A percentile compares a stretch with the other conserved stretches of the same genome.
Evolutionary conservation across 2,329 filamentous ascomycete species (phyloP).

Genomic region (Calonectria pteridis): DNA sequence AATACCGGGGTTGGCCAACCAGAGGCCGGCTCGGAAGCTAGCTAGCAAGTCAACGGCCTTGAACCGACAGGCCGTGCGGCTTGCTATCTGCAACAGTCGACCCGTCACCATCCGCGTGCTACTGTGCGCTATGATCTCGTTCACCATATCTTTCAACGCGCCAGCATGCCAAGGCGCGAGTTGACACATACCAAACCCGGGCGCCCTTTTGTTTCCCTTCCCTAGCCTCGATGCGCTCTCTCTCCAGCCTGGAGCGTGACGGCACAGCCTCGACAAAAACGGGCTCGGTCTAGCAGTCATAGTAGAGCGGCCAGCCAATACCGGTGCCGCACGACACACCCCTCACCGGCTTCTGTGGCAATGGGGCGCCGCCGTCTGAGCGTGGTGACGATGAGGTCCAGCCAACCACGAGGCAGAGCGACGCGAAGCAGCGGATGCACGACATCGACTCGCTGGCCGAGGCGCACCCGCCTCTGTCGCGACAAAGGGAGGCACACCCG

Average conservation of each 20-base stretch:
- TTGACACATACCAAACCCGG: conserved; percentile 34
- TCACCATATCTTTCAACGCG: conserved; percentile 11
- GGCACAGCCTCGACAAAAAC: conserved; percentile 40
- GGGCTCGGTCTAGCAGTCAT: conserved; percentile 38
- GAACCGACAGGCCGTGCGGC: conserved; percentile 6
- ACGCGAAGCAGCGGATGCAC: conserved; percentile 43
- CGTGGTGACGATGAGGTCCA: conserved; percentile 6
- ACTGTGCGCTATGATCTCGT: conserved; percentile 13
- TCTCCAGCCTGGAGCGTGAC: conserved; percentile 38
- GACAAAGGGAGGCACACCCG: conserved; percentile 8
- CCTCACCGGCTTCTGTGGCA: conserved; percentile 45
- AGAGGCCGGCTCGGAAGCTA: neutral
- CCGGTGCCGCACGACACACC: conserved; percentile 48
- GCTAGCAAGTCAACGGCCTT: neutral
- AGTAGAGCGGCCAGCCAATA: conserved; percentile 46
- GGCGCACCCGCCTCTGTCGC: conserved; percentile 46
- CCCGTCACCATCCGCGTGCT: conserved; percentile 2
- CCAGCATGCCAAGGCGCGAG: conserved; percentile 35
- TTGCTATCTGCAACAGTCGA: conserved; percentile 1
- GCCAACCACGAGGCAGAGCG: conserved; percentile 21
- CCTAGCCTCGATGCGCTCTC: neutral
- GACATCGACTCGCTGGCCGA: conserved; percentile 59
- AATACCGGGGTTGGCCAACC: neutral
- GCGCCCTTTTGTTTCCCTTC: neutral
- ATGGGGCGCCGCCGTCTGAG: conserved; percentile 27